Evolutionary conservation across 2,329 filamentous ascomycete species (phyloP), one percentile per base, ranked within the genome.

Genomic region (Spiromastix sp.): DNA sequence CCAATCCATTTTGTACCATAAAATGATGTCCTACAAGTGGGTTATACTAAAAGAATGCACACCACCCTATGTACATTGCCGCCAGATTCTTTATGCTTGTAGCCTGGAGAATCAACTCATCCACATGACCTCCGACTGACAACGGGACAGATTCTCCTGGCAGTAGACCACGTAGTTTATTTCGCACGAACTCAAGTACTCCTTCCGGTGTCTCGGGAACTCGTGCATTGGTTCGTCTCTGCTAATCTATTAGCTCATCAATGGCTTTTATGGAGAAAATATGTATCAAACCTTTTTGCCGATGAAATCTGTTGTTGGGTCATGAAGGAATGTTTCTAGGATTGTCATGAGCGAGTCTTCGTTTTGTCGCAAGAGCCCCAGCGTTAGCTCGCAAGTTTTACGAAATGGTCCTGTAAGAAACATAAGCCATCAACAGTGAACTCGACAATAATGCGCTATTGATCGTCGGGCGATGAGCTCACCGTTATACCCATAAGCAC

Each of bases 321-420:
- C 91, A 54, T 98, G 87, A 45, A 98, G 74, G 54, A 98, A 99
- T 0, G 91, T 87, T 63, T 98, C 93, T 1, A 99, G 70, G 32
- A 98, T 89, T 0, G 89, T 95, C 79, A 98, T 94, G 39, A 98
- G 67, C 25, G 89, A 94, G 60, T 98, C 93, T 57, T 95, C 83
- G 52, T 95, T 86, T 56, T 93, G 83, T 2, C 91, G 74, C 7
- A 96, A 69, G 18, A 95, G 77, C 28, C 74, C 71, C 41, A 96
- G 70, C 8, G 86, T 93, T 42, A 96, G 71, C 61, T 98, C 93
- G 41, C 83, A 89, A 32, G 85, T 89, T 50, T 84, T 82, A 27
- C 87, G 74, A 61, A 95, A 99, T 0, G 91, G 87, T 0, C 91
- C 60, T 63, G 31, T 15, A 29, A n/a, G n/a, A n/a, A n/a, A n/a